Conservation (phyloP, 176 grass and related monocot species). For the Phoenix dactylifera region DNA sequence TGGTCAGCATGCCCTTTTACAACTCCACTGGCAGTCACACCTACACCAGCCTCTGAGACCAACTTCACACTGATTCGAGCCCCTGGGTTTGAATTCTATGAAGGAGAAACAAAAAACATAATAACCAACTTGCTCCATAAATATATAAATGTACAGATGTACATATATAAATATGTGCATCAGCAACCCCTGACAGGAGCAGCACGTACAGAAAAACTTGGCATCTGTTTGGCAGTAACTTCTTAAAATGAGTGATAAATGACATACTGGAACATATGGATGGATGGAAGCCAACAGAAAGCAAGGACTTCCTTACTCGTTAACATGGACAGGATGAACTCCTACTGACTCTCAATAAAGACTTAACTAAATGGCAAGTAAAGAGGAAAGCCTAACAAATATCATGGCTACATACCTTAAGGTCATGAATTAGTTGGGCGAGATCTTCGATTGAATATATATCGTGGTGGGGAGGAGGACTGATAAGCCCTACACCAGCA, state of each 20-base stretch:
- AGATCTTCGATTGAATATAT: slow-evolving; percentile 99
- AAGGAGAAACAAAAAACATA: slow-evolving; percentile 18
- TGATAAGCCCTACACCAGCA: slow-evolving; percentile 95
- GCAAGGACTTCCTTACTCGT: no score
- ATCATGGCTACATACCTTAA: slow-evolving; percentile 91
- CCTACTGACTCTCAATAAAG: no score
- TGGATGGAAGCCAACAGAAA: no score
- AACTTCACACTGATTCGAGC: slow-evolving; percentile 90
- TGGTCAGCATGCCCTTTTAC: slow-evolving; percentile 96
- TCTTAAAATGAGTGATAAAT: no score
- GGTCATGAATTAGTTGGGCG: slow-evolving; percentile 86
- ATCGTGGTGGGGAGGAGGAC: slow-evolving; percentile 93
- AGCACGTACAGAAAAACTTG: no score
- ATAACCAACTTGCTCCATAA: neutral
- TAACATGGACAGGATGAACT: no score
- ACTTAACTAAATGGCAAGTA: neutral
- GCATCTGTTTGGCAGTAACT: no score
- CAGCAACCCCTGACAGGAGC: no score
- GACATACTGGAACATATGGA: no score
- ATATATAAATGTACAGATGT: no score
- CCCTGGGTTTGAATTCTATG: slow-evolving; percentile 77
- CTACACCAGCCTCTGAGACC: slow-evolving; percentile 93
- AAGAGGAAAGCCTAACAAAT: no score
- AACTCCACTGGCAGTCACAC: slow-evolving; percentile 90
- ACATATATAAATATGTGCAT: no score